Base-by-base conservation (phyloP, 1,284 basidiomycete genomes). In the Kwoniella shivajii region DNA sequence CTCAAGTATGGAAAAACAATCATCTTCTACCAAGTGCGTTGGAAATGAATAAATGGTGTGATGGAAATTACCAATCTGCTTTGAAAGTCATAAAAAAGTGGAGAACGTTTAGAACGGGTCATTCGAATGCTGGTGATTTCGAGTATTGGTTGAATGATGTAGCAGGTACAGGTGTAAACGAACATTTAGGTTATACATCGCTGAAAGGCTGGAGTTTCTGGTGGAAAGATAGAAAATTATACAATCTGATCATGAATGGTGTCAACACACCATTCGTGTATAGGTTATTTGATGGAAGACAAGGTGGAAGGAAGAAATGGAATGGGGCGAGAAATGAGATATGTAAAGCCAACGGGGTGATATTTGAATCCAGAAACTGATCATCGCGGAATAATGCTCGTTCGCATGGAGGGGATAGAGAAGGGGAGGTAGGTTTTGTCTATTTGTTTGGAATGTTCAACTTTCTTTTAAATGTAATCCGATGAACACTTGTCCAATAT, bases 101-200 rank as follows among this genome's bases (percentile, higher is more conserved):
- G 30, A 18, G 54, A 9, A 36, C 36, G 27, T 33, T 24, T 16
- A 51, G 54, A 36, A 50, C 50, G 9, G 57, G 53, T 10, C 37
- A 26, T 7, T 34, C 34, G 16, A 33, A 20, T n/a, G 18, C 46
- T 7, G 27, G 26, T 7, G 36, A 27, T 18, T 47, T 59, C n/a
- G 57, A 62, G 24, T 29, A 18, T 4, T 62, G 57, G 57, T 20
- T 62, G 2, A 52, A 56, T 14, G 50, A 52, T 16, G 60, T 39
- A 6, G 57, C 51, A 18, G 60, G 60, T 10, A 62, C 44, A 7
- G 41, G 34, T 10, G 44, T 62, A 7, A 56, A 56, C 13, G 57
- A 59, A 43, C 42, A 44, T 10, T 36, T 59, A 9, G 57, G 60
- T 22, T 62, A 57, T 57, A 50, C n/a, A n/a, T n/a, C n/a, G 60